Conservation (phyloP, 305 asterid species). For the Solanum hybrid region DNA sequence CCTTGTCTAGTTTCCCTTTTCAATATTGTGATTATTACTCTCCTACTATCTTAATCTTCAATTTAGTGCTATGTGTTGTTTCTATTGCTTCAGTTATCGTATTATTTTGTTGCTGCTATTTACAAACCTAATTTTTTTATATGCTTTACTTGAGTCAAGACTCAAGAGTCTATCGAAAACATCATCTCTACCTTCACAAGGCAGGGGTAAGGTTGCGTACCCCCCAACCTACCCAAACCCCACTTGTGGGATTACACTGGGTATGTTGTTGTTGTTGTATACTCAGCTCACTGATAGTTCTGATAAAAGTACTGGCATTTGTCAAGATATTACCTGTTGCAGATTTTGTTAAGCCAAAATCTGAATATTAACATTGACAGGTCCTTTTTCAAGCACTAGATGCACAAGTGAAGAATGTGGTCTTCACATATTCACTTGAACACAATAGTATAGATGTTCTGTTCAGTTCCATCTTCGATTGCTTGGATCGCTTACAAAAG, state of each 20-base stretch:
- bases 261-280: background rate
- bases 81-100: background rate
- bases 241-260: background rate
- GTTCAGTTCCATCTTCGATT: conserved; percentile 39
- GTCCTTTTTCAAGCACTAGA: conserved; percentile 77
- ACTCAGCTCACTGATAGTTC: background rate
- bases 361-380: conserved; percentile 26
- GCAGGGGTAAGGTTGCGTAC: background rate
- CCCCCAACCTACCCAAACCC: background rate
- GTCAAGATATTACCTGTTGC: background rate
- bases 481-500: conserved; percentile 48
- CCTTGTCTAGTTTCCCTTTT: background rate
- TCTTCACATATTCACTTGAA: conserved; percentile 53
- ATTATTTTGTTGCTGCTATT: background rate
- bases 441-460: conserved; percentile 52
- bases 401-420: conserved; percentile 59
- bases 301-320: background rate
- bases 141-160: background rate
- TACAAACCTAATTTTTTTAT: background rate
- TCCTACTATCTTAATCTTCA: background rate
- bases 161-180: background rate
- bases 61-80: background rate
- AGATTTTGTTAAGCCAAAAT: background rate
- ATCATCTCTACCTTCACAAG: background rate
- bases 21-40: background rate